Percentiles rank a stretch among this genome's conserved stretches.
Evolutionary conservation across 2,329 filamentous ascomycete species (phyloP).

Genomic region (Alternaria gaisen): DNA sequence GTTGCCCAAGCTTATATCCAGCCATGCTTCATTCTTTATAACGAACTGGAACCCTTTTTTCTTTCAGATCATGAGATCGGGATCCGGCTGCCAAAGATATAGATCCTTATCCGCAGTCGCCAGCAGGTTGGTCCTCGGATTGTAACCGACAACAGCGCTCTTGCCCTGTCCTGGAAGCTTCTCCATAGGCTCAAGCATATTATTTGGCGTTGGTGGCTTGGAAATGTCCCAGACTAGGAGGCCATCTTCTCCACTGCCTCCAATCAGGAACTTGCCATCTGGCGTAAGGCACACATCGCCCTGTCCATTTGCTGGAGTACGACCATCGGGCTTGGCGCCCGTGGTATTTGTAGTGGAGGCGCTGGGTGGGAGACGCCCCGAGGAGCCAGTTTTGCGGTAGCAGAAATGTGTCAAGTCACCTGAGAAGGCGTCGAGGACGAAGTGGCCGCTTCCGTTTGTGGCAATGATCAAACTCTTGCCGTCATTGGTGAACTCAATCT

Average conservation of each 20-base stretch:
- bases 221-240: constrained; percentile 86
- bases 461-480: constrained; percentile 86
- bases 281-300: constrained; percentile 89
- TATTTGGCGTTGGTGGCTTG: constrained; percentile 61
- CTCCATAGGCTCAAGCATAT: constrained; percentile 69
- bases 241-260: constrained; percentile 75
- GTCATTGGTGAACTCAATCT: constrained; percentile 94
- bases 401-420: constrained; percentile 81
- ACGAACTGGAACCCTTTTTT: constrained; percentile 6
- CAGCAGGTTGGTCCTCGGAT: constrained; percentile 90
- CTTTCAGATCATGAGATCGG: constrained; percentile 51
- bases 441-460: constrained; percentile 85
- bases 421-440: constrained; percentile 91
- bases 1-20: not conserved
- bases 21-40: not conserved
- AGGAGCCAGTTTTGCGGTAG: constrained; percentile 54
- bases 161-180: constrained; percentile 69
- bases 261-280: constrained; percentile 87
- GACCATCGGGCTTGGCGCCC: constrained; percentile 58
- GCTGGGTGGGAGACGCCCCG: constrained; percentile 58
- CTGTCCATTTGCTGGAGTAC: constrained; percentile 55
- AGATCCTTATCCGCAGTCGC: constrained; percentile 86
- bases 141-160: constrained; percentile 82
- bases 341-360: constrained; percentile 60
- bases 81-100: constrained; percentile 59